These are phyloP conservation scores for Yamadazyma diddensiae DNA, from an alignment of 1,139 yeast species.

Conservation along the genomic window DNA sequence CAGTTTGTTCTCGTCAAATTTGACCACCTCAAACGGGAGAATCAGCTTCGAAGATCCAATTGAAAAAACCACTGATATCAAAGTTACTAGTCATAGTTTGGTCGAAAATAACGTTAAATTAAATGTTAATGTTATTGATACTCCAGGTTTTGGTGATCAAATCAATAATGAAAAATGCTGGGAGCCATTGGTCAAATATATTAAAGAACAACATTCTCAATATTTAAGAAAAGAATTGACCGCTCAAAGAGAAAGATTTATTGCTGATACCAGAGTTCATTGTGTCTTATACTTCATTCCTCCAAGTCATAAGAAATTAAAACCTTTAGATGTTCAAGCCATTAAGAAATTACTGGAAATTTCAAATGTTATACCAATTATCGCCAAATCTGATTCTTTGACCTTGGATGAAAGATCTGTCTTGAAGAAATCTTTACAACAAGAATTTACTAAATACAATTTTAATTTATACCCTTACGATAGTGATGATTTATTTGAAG, in stretches of 20 bases:
- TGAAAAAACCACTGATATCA: slow-evolving; percentile 85
- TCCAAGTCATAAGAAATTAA: slow-evolving; percentile 81
- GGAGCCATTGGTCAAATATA: slow-evolving; percentile 95
- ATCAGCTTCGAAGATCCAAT: slow-evolving; percentile 64
- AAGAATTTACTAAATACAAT: slow-evolving; percentile 70
- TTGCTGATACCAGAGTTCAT: slow-evolving; percentile 92
- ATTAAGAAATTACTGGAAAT: slow-evolving; percentile 84
- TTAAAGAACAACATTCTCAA: slow-evolving; percentile 93
- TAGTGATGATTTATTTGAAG: slow-evolving; percentile 68
- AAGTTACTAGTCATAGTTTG: slow-evolving; percentile 64
- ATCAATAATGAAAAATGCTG: slow-evolving; percentile 93
- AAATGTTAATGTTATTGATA: slow-evolving; percentile 84
- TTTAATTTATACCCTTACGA: slow-evolving; percentile 88
- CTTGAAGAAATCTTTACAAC: slow-evolving; percentile 73
- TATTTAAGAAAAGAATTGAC: slow-evolving; percentile 93
- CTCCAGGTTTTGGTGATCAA: slow-evolving; percentile 98
- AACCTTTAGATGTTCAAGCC: slow-evolving; percentile 78
- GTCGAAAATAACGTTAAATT: slow-evolving; percentile 85
- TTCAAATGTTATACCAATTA: slow-evolving; percentile 91
- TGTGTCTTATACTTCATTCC: slow-evolving; percentile 88
- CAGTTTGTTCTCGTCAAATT: slow-evolving; percentile 81
- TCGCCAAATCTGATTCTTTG: slow-evolving; percentile 88
- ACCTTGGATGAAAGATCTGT: slow-evolving; percentile 80
- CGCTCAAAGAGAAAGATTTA: slow-evolving; percentile 84
- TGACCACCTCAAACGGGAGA: slow-evolving; percentile 74